Percentiles rank a stretch among this genome's conserved stretches.
phyloP scores from a whole-genome alignment of 2,329 filamentous ascomycete species.

The Thermoascus crustaceus region DNA sequence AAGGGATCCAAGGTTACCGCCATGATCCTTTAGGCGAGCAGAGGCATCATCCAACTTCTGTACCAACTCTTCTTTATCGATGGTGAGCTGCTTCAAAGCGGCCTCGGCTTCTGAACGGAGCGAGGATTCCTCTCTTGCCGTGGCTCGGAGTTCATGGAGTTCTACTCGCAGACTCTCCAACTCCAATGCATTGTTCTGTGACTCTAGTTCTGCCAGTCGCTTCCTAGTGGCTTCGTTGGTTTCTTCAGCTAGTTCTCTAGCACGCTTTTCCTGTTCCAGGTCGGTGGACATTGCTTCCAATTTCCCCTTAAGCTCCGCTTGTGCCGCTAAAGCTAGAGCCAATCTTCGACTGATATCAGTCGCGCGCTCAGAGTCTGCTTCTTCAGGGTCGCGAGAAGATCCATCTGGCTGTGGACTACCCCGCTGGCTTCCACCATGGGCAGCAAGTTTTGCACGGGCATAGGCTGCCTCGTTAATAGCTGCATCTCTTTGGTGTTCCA shows the following conservation, averaged over 20 bases:
- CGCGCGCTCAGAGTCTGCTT: conserved; percentile 52
- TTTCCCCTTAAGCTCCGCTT: conserved; percentile 72
- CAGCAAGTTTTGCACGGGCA: conserved; percentile 84
- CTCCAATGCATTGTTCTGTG: conserved; percentile 74
- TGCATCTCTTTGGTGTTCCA: conserved; percentile 87
- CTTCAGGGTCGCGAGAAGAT: conserved; percentile 49
- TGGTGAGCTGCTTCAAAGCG: conserved; percentile 62
- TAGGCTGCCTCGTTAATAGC: conserved; percentile 95
- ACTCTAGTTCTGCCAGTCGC: conserved; percentile 75
- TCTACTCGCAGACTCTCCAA: conserved; percentile 79
- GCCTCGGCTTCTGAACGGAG: conserved; percentile 67
- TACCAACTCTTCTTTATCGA: conserved; percentile 77
- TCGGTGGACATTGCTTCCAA: conserved; percentile 63
- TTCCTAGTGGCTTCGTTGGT: conserved; percentile 74
- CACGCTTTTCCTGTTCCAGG: conserved; percentile 70
- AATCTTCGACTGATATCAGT: conserved; percentile 74
- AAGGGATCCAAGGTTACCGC: conserved; percentile 63
- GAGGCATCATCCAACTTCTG: conserved; percentile 59
- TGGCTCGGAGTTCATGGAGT: conserved; percentile 68
- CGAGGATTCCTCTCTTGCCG: conserved; percentile 74
- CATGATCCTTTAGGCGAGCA: conserved; percentile 60
- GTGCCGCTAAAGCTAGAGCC: conserved; percentile 68
- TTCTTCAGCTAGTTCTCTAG: conserved; percentile 79
- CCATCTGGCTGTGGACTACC: conserved; percentile 47
- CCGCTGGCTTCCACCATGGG: conserved; percentile 61